phyloP scores from a whole-genome alignment of 2,329 filamentous ascomycete genomes.

The Leptoxyphium fumago region DNA sequence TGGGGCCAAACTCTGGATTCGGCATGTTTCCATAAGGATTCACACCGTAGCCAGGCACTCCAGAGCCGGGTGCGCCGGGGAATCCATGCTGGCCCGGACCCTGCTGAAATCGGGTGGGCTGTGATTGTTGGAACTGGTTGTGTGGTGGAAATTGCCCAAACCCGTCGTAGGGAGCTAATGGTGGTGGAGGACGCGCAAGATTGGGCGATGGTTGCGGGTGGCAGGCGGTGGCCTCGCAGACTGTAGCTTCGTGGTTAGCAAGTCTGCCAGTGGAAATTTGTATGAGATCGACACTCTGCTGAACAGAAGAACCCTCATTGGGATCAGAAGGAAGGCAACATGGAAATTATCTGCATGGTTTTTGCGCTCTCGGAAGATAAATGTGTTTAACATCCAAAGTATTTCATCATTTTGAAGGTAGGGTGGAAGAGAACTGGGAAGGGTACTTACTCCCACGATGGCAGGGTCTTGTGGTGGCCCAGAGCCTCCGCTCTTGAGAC shows the following conservation, averaged over 20 bases:
- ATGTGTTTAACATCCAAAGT: slow-evolving; percentile 90
- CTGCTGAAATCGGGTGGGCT: slow-evolving; percentile 30
- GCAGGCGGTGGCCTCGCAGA: slow-evolving; percentile 12
- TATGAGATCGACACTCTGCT: too few species aligned
- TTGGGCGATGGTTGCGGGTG: slow-evolving; percentile 7
- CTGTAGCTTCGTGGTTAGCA: slow-evolving; percentile 4
- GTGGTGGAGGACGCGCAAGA: slow-evolving; percentile 18
- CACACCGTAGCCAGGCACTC: slow-evolving; percentile 27
- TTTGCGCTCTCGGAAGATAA: slow-evolving; percentile 86
- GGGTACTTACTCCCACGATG: slow-evolving; percentile 79
- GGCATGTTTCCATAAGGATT: slow-evolving; percentile 4
- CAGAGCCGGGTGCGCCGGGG: slow-evolving; percentile 24
- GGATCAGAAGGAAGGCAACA: slow-evolving; percentile 99
- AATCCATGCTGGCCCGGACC: slow-evolving; percentile 30
- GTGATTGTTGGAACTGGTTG: slow-evolving; percentile 26
- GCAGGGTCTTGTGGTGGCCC: slow-evolving; percentile 70
- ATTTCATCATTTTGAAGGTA: slow-evolving; percentile 61
- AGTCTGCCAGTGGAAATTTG: too few species aligned
- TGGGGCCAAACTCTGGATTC: slow-evolving; percentile 59
- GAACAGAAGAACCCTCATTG: not conserved
- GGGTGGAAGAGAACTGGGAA: slow-evolving; percentile 9
- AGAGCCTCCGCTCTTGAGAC: slow-evolving; percentile 36
- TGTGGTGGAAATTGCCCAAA: slow-evolving; percentile 25
- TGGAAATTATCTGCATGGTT: slow-evolving; percentile 88
- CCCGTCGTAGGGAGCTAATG: slow-evolving; percentile 27